Percentiles rank a stretch among this genome's conserved stretches.
Conservation (phyloP, 2,329 filamentous ascomycete species). For the Ascochyta fabae region DNA sequence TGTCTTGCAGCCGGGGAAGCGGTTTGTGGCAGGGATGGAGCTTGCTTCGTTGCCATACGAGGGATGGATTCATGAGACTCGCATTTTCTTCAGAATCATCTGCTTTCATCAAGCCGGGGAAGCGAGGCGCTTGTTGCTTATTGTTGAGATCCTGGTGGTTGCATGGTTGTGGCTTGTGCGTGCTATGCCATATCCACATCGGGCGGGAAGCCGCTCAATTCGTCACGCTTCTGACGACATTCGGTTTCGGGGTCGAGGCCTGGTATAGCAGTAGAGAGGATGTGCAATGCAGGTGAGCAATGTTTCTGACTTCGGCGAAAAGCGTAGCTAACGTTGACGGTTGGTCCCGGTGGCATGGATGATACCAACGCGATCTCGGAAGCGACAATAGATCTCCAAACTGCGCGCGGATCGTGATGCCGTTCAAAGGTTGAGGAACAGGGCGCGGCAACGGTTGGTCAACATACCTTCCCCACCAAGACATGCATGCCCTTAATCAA, state of each 20-base stretch:
- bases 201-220: neutral
- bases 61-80: neutral
- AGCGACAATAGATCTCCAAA: conserved; percentile 12
- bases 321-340: conserved; percentile 13
- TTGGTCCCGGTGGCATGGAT: conserved; percentile 32
- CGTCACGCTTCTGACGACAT: conserved; percentile 2
- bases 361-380: conserved; percentile 26
- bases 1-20: conserved; percentile 28
- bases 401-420: neutral
- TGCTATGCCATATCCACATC: conserved; percentile 9
- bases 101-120: conserved; percentile 14
- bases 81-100: conserved; percentile 9
- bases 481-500: neutral
- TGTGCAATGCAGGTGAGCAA: conserved; percentile 1
- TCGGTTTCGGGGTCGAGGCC: neutral
- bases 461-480: neutral
- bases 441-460: neutral
- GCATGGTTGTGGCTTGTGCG: conserved; percentile 16
- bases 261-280: neutral
- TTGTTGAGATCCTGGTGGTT: conserved; percentile 14
- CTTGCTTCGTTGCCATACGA: neutral
- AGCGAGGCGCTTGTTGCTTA: conserved; percentile 22
- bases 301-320: conserved; percentile 4
- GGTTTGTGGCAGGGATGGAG: conserved; percentile 2
- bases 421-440: neutral